Evolutionary conservation across 306 rosid genomes (phyloP), one percentile per base, ranked within the genome.

Genomic region (Adenanthera pavonina): DNA sequence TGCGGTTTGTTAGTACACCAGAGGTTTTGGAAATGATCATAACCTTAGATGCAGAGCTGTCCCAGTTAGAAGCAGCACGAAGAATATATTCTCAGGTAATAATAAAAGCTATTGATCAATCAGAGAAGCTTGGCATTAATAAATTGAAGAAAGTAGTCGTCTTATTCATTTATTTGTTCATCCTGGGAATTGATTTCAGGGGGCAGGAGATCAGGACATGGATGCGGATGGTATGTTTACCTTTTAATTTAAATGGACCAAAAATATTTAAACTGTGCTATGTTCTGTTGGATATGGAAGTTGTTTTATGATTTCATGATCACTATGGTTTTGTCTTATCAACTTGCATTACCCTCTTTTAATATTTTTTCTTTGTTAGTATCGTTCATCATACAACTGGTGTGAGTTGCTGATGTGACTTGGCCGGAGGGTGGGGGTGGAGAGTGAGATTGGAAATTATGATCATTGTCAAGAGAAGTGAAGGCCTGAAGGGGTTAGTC

Each of bases 21-120:
- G 98, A 95, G 84, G 86, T 92, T 73, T 80, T 95, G 88, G 99
- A 93, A 82, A 82, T 77, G 92, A 94, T 93, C 81, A 92, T 86
- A 77, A 87, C 90, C 43, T 85, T 73, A 79, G 99, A 95, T 76
- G 89, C 91, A 64, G 99, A 95, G 85, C 87, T 92, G 99, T 89
- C 95, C 33, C 99, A 93, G 78, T 89, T 93, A 90, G 99, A 95
- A 82, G 87, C 91, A 41, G 94, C 98, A 33, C 85, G 85, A 14
- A 91, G 76, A 83, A 89, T 92, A 84, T 95, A 92, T 88, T 88
- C 94, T 80, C 98, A 87, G 93, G 98, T 90, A 87, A 81, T 65
- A 54, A 3, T 60, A 61, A 5, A 56, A 40, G 71, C 71, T 12
- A 60, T 64, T 75, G 66, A 72, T 71, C 52, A 11, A 48, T 54